Base-by-base conservation (phyloP, 148 eudicot genomes). In the Heliosperma pusillum region DNA sequence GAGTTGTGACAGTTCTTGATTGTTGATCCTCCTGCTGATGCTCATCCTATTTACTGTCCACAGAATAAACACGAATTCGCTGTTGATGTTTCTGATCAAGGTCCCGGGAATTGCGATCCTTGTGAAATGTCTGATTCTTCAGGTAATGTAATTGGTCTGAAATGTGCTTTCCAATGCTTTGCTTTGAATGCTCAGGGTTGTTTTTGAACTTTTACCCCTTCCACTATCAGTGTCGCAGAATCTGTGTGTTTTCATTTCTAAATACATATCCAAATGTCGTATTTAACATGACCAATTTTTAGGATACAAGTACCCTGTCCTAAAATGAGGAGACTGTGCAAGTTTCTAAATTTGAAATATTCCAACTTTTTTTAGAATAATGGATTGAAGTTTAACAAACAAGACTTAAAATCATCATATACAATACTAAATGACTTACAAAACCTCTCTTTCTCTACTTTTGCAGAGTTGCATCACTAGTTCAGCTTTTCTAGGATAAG, bases 81-180 rank as follows among this genome's bases (percentile, higher is more conserved):
- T 81, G 85, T 85, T 76, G 99, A 92, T 71, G 89, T 78, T 67
- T 83, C 85, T 60, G 82, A 76, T 47, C 76, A 20, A n/a, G 79
- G 66, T 78, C 78, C 82, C 44, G 81, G 50, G 64, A 80, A 75
- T 69, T 70, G 53, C 64, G 82, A 66, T 55, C 25, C 71, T 2
- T 71, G 75, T 75, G 75, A 61, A 66, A 60, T 67, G 11, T 63
- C 73, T 79, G 84, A 85, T 58, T 70, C 90, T 73, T 82, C 70
- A 81, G 90, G 88, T 59, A 97, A 95, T 78, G 89, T 85, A 84
- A 89, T 81, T 86, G 79, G 86, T 63, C 66, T 90, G 45, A 90
- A 83, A 83, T 88, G 99, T 95, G 82, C 85, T 92, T 82, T 60
- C 45, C 78, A 25, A 17, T 77, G 40, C 45, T 61, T 24, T 20